These are phyloP conservation scores for Tarenaya hassleriana DNA, from an alignment of 345 rosid species.

Conservation along the genomic window DNA sequence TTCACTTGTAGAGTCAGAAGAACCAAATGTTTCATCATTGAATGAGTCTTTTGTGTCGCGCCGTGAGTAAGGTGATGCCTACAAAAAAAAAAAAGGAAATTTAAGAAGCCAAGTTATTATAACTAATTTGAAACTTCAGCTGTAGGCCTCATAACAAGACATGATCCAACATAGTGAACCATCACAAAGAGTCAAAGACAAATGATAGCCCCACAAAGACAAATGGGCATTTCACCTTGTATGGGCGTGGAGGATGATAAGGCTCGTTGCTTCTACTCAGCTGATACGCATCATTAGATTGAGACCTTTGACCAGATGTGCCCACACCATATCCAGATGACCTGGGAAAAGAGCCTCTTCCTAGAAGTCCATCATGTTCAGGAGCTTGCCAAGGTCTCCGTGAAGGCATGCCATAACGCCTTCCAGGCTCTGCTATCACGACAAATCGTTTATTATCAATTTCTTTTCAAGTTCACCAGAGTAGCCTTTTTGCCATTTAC, in stretches of 20 bases:
- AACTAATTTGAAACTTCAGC: constrained; percentile 11
- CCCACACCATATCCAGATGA: constrained; percentile 64
- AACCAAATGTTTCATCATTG: constrained; percentile 96
- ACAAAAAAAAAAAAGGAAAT: constrained; percentile 25
- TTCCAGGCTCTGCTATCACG: constrained; percentile 56
- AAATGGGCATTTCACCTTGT: constrained; percentile 52
- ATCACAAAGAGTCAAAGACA: constrained; percentile 10
- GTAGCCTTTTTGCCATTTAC: not conserved
- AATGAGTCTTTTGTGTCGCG: constrained; percentile 62
- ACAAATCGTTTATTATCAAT: constrained; percentile 2
- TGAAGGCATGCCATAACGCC: constrained; percentile 58
- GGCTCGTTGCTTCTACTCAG: constrained; percentile 69
- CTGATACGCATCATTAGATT: constrained; percentile 56
- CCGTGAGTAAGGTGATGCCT: constrained; percentile 68
- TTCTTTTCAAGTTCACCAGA: constrained; percentile 12
- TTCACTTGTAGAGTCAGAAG: constrained; percentile 64
- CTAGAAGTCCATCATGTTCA: constrained; percentile 97
- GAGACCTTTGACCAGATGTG: constrained; percentile 52
- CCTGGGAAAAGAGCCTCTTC: constrained; percentile 89
- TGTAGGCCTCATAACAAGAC: constrained; percentile 5
- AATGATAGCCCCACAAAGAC: constrained; percentile 15
- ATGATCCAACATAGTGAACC: constrained; percentile 16
- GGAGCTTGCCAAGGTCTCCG: constrained; percentile 74
- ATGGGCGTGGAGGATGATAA: constrained; percentile 93
- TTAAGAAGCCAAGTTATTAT: constrained; percentile 16